Conservation (phyloP, 2,329 filamentous ascomycete genomes). For the Alternaria sp. region DNA sequence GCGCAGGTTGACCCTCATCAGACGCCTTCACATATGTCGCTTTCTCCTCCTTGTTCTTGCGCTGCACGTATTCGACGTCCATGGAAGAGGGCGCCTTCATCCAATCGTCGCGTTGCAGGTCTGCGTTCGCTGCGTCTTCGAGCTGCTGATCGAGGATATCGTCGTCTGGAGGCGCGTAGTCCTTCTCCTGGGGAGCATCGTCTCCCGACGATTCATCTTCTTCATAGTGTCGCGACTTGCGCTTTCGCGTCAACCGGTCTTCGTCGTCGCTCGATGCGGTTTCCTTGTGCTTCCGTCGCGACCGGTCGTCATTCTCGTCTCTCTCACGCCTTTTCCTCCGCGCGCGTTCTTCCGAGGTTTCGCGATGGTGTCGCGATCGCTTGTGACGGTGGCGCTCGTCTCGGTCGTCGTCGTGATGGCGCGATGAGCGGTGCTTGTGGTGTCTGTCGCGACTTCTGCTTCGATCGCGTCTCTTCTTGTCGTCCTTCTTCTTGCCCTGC, state of each 20-base stretch:
- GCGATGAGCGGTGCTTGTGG: constrained; percentile 48
- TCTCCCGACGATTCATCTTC: constrained; percentile 40
- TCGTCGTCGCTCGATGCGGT: constrained; percentile 44
- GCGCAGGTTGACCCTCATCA: constrained; percentile 65
- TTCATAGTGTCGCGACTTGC: constrained; percentile 42
- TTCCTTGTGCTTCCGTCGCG: constrained; percentile 41
- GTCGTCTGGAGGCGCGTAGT: constrained; percentile 51
- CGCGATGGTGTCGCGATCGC: constrained; percentile 63
- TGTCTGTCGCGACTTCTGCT: constrained; percentile 50
- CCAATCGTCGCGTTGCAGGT: constrained; percentile 80
- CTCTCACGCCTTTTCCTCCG: constrained; percentile 54
- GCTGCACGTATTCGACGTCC: constrained; percentile 82
- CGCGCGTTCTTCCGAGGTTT: constrained; percentile 44
- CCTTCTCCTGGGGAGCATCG: constrained; percentile 52
- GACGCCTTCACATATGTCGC: constrained; percentile 54
- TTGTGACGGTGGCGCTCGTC: constrained; percentile 65
- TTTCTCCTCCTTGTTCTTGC: constrained; percentile 58
- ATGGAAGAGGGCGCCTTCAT: constrained; percentile 88
- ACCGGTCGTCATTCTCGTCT: constrained; percentile 47
- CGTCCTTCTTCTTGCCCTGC: constrained; percentile 65
- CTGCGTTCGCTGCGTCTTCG: constrained; percentile 44
- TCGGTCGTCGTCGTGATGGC: constrained; percentile 57
- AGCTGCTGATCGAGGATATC: constrained; percentile 53
- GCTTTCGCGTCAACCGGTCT: constrained; percentile 40
- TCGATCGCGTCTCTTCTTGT: constrained; percentile 54